Evolutionary conservation across 148 eudicot genomes (phyloP).

Genomic region (Agrostemma githago): DNA sequence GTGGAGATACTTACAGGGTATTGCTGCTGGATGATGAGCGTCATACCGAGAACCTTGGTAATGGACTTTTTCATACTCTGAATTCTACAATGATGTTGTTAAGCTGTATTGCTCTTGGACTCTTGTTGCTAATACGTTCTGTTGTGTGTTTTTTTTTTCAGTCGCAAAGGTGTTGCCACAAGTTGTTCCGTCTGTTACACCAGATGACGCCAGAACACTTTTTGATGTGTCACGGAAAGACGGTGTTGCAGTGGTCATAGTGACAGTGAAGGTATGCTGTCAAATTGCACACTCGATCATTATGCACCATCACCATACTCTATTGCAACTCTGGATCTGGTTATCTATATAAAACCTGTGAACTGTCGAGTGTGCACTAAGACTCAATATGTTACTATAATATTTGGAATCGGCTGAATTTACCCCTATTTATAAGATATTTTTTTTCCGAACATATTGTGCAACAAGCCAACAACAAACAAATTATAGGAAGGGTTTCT

Average conservation of each 20-base stretch:
- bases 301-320: not conserved
- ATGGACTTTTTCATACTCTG: not conserved
- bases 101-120: not conserved
- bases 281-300: not conserved
- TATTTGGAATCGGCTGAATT: too few species aligned
- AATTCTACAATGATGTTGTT: constrained; percentile 6
- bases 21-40: constrained; percentile 39
- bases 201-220: constrained; percentile 37
- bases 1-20: constrained; percentile 43
- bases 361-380: too few species aligned
- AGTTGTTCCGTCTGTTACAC: constrained; percentile 42
- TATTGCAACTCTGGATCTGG: too few species aligned
- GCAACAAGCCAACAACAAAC: too few species aligned
- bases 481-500: too few species aligned
- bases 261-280: constrained; percentile 36
- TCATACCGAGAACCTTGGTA: constrained; percentile 39
- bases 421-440: too few species aligned
- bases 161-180: constrained; percentile 39
- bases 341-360: too few species aligned
- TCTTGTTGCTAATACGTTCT: constrained; percentile 8
- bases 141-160: constrained; percentile 12
- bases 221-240: constrained; percentile 30
- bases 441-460: too few species aligned
- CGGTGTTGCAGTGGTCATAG: constrained; percentile 39
- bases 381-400: too few species aligned